Evolutionary conservation across 1,139 yeast species (phyloP).

Genomic region (Suhomyces ambrosiae): DNA sequence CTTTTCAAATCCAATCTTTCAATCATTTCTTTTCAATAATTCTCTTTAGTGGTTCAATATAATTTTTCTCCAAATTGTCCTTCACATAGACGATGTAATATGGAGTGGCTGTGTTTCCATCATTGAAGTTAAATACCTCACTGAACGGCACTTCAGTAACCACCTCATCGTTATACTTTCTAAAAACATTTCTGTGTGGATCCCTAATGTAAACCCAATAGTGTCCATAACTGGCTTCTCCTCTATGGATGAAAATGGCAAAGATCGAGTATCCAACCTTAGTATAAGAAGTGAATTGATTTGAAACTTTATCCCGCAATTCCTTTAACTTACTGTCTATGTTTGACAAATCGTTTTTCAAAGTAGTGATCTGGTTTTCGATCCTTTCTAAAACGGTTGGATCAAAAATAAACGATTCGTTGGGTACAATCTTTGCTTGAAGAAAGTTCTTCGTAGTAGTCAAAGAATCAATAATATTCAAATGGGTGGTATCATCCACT

Average conservation of each 20-base stretch:
- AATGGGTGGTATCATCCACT: slow-evolving; percentile 50
- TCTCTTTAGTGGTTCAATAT: slow-evolving; percentile 66
- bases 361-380: slow-evolving; percentile 33
- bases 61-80: slow-evolving; percentile 57
- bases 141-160: slow-evolving; percentile 75
- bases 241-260: slow-evolving; percentile 92
- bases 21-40: no score
- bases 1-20: no score
- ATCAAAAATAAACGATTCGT: slow-evolving; percentile 22
- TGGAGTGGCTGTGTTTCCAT: slow-evolving; percentile 87
- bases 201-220: slow-evolving; percentile 94
- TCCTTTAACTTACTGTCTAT: slow-evolving; percentile 42
- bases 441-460: slow-evolving; percentile 60
- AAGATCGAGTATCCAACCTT: slow-evolving; percentile 77
- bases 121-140: slow-evolving; percentile 75
- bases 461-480: slow-evolving; percentile 51
- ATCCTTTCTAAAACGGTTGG: slow-evolving; percentile 42
- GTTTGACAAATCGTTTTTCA: slow-evolving; percentile 39
- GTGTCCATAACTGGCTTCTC: slow-evolving; percentile 95
- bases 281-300: slow-evolving; percentile 62
- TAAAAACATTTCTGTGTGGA: slow-evolving; percentile 62
- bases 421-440: slow-evolving; percentile 32
- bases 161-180: slow-evolving; percentile 91
- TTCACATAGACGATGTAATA: slow-evolving; percentile 84
- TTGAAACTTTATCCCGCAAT: slow-evolving; percentile 51